Conservation (phyloP, 2,329 filamentous ascomycete genomes). For the Diplodia seriata region DNA sequence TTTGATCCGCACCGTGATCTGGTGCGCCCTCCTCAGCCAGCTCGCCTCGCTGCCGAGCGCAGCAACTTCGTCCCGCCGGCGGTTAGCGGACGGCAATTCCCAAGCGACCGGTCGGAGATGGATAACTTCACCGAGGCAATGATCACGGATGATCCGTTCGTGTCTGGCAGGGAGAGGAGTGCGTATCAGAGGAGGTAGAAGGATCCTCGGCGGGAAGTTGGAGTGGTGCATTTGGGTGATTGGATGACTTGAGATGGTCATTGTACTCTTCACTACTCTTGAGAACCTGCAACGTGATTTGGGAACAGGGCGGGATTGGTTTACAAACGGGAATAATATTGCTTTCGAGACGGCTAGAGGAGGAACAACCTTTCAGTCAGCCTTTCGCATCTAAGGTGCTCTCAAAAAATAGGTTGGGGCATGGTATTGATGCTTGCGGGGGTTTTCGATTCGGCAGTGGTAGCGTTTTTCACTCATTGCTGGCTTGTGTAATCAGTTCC, state of each 20-base stretch:
- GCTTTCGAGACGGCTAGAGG: background rate
- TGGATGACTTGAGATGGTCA: background rate
- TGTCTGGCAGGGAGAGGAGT: background rate
- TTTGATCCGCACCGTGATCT: background rate
- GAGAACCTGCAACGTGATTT: background rate
- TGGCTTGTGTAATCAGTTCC: background rate
- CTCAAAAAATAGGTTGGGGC: background rate
- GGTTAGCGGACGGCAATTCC: background rate
- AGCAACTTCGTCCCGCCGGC: background rate
- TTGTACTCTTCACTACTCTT: background rate
- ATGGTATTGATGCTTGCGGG: background rate
- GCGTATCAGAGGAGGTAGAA: background rate
- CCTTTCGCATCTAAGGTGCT: background rate
- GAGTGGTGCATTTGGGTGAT: too few relatives aligned
- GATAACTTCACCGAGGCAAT: background rate
- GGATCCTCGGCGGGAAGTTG: background rate
- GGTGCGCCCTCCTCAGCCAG: background rate
- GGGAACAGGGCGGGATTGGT: background rate
- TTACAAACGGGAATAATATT: background rate
- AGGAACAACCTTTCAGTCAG: background rate
- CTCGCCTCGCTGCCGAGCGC: background rate
- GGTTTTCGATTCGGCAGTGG: background rate
- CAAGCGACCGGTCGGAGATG: background rate
- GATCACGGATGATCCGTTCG: constrained; percentile 1
- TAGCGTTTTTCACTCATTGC: background rate